Percentiles rank a stretch among this genome's conserved stretches.
Conservation (phyloP, 2,329 filamentous ascomycete genomes). For the Pseudogymnoascus sp. region DNA sequence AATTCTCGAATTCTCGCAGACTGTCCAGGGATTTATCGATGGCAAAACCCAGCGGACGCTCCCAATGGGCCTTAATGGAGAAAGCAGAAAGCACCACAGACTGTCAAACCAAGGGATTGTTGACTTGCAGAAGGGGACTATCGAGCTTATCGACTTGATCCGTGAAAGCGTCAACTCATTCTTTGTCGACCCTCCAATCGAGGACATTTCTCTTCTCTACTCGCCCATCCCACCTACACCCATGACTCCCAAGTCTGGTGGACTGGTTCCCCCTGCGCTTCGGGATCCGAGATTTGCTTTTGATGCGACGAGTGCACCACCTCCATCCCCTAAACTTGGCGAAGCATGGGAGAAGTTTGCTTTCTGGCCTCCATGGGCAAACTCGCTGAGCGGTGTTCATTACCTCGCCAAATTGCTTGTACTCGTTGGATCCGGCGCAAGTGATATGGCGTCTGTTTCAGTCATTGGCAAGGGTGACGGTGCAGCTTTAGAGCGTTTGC, state of each 20-base stretch:
- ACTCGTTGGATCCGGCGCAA: conserved; percentile 76
- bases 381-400: conserved; percentile 83
- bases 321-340: conserved; percentile 66
- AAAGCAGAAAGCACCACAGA: conserved; percentile 72
- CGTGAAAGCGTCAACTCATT: conserved; percentile 72
- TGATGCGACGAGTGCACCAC: conserved; percentile 67
- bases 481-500: conserved; percentile 62
- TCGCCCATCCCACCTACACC: conserved; percentile 69
- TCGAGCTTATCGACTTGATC: conserved; percentile 77
- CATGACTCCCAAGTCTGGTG: conserved; percentile 52
- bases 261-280: conserved; percentile 44
- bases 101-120: conserved; percentile 61
- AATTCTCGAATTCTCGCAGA: conserved; percentile 89
- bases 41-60: conserved; percentile 74
- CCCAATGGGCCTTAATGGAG: conserved; percentile 71
- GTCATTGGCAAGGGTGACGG: conserved; percentile 50
- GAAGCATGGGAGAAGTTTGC: conserved; percentile 89
- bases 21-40: conserved; percentile 79
- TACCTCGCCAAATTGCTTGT: conserved; percentile 77
- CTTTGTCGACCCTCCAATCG: conserved; percentile 79
- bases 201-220: conserved; percentile 81
- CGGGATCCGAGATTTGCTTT: conserved; percentile 72
- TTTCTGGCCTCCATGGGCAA: conserved; percentile 92
- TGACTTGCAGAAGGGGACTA: conserved; percentile 66
- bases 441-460: conserved; percentile 70